phyloP scores from a whole-genome alignment of 257 asterid genomes.

The Paulownia fortunei region DNA sequence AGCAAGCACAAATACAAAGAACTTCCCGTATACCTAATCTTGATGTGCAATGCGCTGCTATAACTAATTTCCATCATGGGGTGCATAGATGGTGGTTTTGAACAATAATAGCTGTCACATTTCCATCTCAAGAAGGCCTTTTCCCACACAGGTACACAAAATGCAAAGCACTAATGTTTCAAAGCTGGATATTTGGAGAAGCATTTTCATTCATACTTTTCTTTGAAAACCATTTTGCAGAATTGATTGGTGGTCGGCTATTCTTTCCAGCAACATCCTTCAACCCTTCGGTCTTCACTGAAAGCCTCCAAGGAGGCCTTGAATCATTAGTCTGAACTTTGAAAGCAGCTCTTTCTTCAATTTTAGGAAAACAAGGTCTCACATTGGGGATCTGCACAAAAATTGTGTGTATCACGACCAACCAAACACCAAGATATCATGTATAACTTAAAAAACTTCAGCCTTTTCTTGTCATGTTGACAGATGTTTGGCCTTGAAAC shows the following conservation, averaged over 20 bases:
- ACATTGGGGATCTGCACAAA: constrained; percentile 45
- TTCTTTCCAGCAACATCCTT: constrained; percentile 45
- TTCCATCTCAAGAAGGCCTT: neutral
- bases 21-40: neutral
- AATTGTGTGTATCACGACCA: neutral
- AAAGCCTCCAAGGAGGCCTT: constrained; percentile 68
- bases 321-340: constrained; percentile 46
- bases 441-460: neutral
- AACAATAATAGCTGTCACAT: neutral
- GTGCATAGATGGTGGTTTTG: neutral
- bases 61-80: neutral
- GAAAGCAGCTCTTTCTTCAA: constrained; percentile 40
- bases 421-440: constrained; percentile 6
- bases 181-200: constrained; percentile 65
- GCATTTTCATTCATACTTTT: constrained; percentile 53
- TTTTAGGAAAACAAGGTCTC: constrained; percentile 41
- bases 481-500: neutral
- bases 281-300: constrained; percentile 48
- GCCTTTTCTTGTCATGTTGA: neutral
- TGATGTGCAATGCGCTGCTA: neutral
- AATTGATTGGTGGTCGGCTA: constrained; percentile 28
- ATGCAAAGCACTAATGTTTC: constrained; percentile 22
- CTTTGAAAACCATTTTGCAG: constrained; percentile 40
- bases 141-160: neutral
- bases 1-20: neutral